These are phyloP conservation scores for Yamadazyma blattariae DNA, from an alignment of 1,139 yeast genomes.

Conservation along the genomic window DNA sequence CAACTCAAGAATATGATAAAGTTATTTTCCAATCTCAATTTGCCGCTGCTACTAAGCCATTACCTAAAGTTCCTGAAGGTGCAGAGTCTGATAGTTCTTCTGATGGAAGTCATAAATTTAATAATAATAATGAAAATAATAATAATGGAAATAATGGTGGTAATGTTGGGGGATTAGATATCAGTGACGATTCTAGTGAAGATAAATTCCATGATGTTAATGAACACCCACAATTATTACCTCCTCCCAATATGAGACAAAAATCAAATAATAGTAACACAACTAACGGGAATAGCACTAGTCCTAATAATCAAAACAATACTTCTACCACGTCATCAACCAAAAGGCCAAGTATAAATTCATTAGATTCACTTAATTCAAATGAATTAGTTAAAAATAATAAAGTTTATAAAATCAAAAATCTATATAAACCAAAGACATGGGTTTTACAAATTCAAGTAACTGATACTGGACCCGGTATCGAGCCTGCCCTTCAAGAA, in stretches of 20 bases:
- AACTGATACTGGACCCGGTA: conserved; percentile 91
- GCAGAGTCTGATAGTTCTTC: no score
- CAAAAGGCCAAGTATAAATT: conserved; percentile 12
- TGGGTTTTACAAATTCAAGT: conserved; percentile 77
- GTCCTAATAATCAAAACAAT: conserved; percentile 10
- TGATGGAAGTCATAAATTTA: background rate
- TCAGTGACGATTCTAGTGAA: background rate
- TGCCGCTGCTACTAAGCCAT: conserved; percentile 17
- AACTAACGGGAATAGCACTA: conserved; percentile 4
- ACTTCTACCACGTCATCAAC: conserved; percentile 7
- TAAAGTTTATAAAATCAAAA: conserved; percentile 34
- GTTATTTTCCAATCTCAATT: conserved; percentile 53
- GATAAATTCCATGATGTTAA: background rate
- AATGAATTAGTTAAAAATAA: conserved; percentile 29
- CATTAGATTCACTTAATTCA: conserved; percentile 14
- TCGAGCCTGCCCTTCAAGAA: conserved; percentile 72
- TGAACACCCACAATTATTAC: conserved; percentile 8
- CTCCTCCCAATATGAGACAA: conserved; percentile 16
- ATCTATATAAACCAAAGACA: conserved; percentile 37
- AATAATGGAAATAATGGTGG: background rate
- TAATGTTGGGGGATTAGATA: background rate
- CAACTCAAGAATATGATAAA: conserved; percentile 56
- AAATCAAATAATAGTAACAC: background rate
- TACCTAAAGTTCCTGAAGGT: conserved; percentile 23
- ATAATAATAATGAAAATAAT: background rate